phyloP scores from a whole-genome alignment of 2,329 filamentous ascomycete species.

The Xylariomycetidae sp. region DNA sequence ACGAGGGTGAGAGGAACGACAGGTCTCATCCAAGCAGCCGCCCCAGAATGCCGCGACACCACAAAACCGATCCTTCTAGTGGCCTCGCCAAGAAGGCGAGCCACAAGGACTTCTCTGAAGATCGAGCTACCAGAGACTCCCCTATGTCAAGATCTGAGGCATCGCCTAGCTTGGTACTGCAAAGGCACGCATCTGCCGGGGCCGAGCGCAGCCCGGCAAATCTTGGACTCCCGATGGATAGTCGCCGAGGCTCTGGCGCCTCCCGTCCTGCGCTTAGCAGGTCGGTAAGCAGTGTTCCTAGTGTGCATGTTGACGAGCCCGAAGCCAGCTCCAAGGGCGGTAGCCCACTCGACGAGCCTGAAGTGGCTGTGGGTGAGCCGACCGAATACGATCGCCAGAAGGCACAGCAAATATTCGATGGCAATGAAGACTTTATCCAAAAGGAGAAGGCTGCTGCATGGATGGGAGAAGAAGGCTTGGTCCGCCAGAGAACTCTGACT shows the following conservation, averaged over 20 bases:
- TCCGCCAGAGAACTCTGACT: constrained; percentile 51
- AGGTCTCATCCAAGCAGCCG: constrained; percentile 1
- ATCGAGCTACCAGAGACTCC: constrained; percentile 1
- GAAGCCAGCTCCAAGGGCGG: constrained; percentile 40
- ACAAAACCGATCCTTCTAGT: too few relatives aligned
- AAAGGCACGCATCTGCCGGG: constrained; percentile 11
- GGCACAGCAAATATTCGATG: constrained; percentile 78
- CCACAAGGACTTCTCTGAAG: not conserved
- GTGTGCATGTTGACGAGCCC: constrained; percentile 10
- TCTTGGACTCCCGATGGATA: constrained; percentile 32
- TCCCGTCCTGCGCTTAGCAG: constrained; percentile 39
- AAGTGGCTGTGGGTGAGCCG: constrained; percentile 51
- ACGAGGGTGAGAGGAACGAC: constrained; percentile 31
- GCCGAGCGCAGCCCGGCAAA: constrained; percentile 12
- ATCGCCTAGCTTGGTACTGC: constrained; percentile 15
- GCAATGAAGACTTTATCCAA: constrained; percentile 72
- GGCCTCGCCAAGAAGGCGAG: too few relatives aligned
- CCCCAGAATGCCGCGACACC: too few relatives aligned
- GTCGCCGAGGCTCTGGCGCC: constrained; percentile 30
- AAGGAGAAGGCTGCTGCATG: constrained; percentile 79
- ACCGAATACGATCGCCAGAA: constrained; percentile 67
- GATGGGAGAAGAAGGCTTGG: constrained; percentile 70
- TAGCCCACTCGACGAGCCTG: constrained; percentile 49
- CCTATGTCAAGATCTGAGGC: constrained; percentile 7
- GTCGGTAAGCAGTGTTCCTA: constrained; percentile 28